A percentile compares a stretch with the other conserved stretches of the same genome.
phyloP scores from a whole-genome alignment of 2,329 filamentous ascomycete genomes.

The Talaromyces sp. region DNA sequence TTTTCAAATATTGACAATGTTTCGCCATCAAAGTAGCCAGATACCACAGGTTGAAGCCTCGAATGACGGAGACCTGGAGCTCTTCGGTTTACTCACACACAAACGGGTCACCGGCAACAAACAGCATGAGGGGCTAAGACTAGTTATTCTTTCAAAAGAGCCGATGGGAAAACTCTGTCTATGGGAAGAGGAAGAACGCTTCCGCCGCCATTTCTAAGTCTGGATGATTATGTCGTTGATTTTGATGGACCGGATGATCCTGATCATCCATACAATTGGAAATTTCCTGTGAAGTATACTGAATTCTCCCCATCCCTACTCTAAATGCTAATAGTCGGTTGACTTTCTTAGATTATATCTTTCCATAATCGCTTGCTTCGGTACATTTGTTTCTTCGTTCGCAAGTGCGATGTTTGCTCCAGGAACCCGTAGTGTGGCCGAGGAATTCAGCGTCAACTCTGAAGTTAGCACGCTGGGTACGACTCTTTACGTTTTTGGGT shows the following conservation, averaged over 20 bases:
- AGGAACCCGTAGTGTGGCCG: conserved; percentile 52
- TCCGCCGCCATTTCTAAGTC: conserved; percentile 43
- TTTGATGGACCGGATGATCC: conserved; percentile 49
- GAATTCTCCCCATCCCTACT: neutral
- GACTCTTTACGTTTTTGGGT: conserved; percentile 47
- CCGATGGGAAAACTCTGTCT: neutral
- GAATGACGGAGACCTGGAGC: neutral
- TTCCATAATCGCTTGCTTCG: conserved; percentile 32
- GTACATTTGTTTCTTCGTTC: conserved; percentile 48
- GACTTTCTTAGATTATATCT: conserved; percentile 16
- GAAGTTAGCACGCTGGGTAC: conserved; percentile 44
- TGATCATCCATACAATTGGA: conserved; percentile 50
- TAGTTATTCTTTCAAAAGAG: neutral
- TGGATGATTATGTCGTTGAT: conserved; percentile 51
- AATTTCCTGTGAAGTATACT: conserved; percentile 37
- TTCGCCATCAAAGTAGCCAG: neutral
- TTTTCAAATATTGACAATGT: neutral
- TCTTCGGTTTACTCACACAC: neutral
- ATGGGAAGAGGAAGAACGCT: conserved; percentile 33
- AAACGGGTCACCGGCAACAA: neutral
- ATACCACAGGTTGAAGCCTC: neutral
- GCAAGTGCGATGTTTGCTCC: conserved; percentile 62
- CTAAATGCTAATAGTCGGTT: neutral
- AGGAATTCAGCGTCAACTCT: conserved; percentile 41
- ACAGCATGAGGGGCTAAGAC: neutral